These are phyloP conservation scores for Wickerhamiella slavikovae DNA, from an alignment of 805 yeast species.

Conservation along the genomic window DNA sequence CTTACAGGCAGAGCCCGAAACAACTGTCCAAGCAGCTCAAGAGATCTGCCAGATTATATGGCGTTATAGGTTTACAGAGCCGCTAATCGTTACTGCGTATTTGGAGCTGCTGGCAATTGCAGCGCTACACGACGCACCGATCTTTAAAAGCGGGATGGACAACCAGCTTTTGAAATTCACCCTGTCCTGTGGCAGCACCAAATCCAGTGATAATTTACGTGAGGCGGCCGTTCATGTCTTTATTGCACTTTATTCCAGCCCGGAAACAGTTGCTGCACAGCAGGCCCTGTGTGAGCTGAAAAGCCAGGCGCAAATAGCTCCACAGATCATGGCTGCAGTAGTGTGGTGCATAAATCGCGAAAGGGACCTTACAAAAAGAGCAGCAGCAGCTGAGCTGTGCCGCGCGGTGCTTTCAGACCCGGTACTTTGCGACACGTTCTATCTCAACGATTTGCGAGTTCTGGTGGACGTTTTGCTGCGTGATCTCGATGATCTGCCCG, in stretches of 20 bases:
- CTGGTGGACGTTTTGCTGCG: conserved; percentile 65
- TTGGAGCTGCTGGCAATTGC: conserved; percentile 28
- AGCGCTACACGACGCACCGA: not conserved
- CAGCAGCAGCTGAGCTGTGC: conserved; percentile 58
- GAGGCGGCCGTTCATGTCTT: too few relatives aligned
- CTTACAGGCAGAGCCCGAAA: conserved; percentile 1
- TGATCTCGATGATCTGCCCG: conserved; percentile 49
- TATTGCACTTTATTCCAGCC: not conserved
- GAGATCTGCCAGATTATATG: conserved; percentile 15
- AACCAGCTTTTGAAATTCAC: not conserved
- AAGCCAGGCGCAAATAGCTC: conserved; percentile 23
- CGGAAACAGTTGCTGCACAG: conserved; percentile 1
- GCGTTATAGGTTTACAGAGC: conserved; percentile 18
- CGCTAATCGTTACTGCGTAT: conserved; percentile 23
- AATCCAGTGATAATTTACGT: too few relatives aligned
- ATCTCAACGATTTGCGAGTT: conserved; percentile 68
- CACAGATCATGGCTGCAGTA: conserved; percentile 43
- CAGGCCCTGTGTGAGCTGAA: too few relatives aligned
- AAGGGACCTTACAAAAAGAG: conserved; percentile 46
- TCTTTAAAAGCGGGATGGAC: not conserved
- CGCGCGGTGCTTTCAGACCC: conserved; percentile 53
- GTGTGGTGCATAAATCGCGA: conserved; percentile 59
- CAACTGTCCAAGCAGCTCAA: not conserved
- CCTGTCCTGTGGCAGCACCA: too few relatives aligned
- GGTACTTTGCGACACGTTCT: conserved; percentile 44